Conservation (phyloP, 2,329 filamentous ascomycete species). For the Aspergillus fumigatiaffinis region DNA sequence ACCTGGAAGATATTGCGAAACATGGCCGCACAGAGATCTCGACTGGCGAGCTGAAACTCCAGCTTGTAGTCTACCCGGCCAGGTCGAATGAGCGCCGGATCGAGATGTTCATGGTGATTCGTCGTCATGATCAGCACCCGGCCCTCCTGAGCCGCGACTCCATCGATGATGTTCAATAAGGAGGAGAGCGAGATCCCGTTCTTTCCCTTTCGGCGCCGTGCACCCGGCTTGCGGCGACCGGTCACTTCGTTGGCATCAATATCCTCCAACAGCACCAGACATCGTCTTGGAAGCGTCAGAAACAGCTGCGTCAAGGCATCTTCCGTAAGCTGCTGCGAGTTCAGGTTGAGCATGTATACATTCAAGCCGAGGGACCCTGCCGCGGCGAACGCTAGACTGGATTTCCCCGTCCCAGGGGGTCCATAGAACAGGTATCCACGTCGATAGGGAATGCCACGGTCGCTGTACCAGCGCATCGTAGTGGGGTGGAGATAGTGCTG, state of each 20-base stretch:
- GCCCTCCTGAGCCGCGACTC: conserved; percentile 75
- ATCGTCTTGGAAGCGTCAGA: conserved; percentile 56
- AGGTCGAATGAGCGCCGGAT: conserved; percentile 69
- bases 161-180: conserved; percentile 77
- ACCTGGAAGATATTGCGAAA: background rate
- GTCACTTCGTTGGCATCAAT: conserved; percentile 47
- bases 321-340: conserved; percentile 56
- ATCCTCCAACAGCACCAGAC: conserved; percentile 65
- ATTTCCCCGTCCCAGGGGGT: conserved; percentile 12
- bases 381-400: conserved; percentile 7
- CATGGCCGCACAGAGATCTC: background rate
- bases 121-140: conserved; percentile 79
- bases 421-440: conserved; percentile 56
- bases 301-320: conserved; percentile 57
- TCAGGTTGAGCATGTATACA: conserved; percentile 59
- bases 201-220: conserved; percentile 1
- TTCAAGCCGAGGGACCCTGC: conserved; percentile 65
- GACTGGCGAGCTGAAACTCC: conserved; percentile 41
- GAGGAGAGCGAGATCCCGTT: conserved; percentile 36
- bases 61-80: conserved; percentile 70
- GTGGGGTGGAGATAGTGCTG: conserved; percentile 6
- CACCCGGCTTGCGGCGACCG: background rate
- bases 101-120: conserved; percentile 68
- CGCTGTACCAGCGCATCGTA: conserved; percentile 16
- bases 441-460: conserved; percentile 63